These are phyloP conservation scores for Azolla pinnata DNA, from an alignment of 75 land plant species.

Conservation along the genomic window DNA sequence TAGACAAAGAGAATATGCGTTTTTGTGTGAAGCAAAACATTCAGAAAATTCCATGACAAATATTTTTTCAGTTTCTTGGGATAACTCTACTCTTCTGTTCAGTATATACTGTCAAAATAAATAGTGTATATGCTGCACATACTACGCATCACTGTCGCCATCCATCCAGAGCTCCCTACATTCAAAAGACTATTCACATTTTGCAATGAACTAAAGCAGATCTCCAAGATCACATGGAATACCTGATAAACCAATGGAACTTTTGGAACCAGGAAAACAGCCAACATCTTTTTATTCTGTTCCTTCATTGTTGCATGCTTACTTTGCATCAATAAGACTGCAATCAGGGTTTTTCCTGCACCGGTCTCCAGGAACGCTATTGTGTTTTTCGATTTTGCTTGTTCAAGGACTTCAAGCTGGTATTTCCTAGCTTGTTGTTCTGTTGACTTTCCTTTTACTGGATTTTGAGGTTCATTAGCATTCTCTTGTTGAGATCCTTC, in stretches of 20 bases:
- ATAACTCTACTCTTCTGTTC: no score
- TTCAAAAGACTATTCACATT: no score
- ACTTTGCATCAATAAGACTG: conserved; percentile 78
- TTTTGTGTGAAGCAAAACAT: not conserved
- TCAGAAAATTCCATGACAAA: not conserved
- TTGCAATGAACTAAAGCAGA: no score
- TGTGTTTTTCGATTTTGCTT: conserved; percentile 84
- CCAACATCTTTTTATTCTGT: conserved; percentile 73
- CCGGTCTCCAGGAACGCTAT: conserved; percentile 99
- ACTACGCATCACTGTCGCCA: no score
- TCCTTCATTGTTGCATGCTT: conserved; percentile 36
- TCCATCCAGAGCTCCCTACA: no score
- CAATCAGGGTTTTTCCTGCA: conserved; percentile 96
- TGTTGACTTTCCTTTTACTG: conserved; percentile 35
- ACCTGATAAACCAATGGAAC: conserved; percentile 99
- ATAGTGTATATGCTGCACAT: no score
- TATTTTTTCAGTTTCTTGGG: no score
- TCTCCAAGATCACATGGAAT: not conserved
- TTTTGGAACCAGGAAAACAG: conserved; percentile 92
- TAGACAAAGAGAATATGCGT: not conserved
- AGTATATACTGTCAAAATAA: no score
- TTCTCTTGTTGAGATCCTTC: conserved; percentile 12
- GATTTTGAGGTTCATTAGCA: conserved; percentile 27
- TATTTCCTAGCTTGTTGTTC: conserved; percentile 84
- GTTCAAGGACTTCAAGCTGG: conserved; percentile 92